A percentile compares a stretch with the other conserved stretches of the same genome.
Conservation (phyloP, 768 basidiomycete genomes). For the Lactifluus echinatus region DNA sequence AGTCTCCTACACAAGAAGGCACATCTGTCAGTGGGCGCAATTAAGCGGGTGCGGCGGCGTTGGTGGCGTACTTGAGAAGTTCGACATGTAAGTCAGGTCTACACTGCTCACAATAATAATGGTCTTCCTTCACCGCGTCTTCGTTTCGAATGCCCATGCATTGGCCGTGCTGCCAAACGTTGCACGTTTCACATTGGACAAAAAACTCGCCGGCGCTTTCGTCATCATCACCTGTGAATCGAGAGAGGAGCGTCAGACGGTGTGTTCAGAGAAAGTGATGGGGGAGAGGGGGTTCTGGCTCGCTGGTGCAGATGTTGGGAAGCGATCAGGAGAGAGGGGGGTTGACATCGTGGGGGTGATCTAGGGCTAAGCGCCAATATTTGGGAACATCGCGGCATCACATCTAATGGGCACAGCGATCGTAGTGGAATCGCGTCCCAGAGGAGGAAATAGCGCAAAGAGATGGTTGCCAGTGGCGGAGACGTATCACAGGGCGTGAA, state of each 20-base stretch:
- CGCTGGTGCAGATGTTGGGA: background rate
- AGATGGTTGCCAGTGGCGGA: background rate
- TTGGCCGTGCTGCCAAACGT: slow-evolving; percentile 95
- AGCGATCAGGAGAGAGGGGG: slow-evolving; percentile 1
- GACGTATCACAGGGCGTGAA: slow-evolving; percentile 3
- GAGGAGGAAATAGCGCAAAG: background rate
- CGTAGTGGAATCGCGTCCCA: slow-evolving; percentile 4
- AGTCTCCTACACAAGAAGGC: slow-evolving; percentile 42
- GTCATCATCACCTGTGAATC: slow-evolving; percentile 49
- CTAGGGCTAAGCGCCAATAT: slow-evolving; percentile 7
- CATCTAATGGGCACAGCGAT: background rate
- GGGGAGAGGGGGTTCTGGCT: background rate
- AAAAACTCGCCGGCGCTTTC: slow-evolving; percentile 88
- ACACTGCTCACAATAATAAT: slow-evolving; percentile 94
- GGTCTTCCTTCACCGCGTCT: slow-evolving; percentile 59
- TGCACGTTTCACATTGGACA: slow-evolving; percentile 96
- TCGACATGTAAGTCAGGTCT: slow-evolving; percentile 78
- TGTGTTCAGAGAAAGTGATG: slow-evolving; percentile 5
- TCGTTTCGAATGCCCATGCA: slow-evolving; percentile 91
- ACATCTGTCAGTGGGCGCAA: slow-evolving; percentile 18
- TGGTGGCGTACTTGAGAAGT: slow-evolving; percentile 58
- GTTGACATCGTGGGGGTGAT: background rate
- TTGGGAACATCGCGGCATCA: slow-evolving; percentile 3
- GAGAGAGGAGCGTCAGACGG: slow-evolving; percentile 23
- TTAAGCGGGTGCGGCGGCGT: slow-evolving; percentile 13